Base-by-base conservation (phyloP, 2,329 filamentous ascomycete species). In the Stylonectria norvegica region DNA sequence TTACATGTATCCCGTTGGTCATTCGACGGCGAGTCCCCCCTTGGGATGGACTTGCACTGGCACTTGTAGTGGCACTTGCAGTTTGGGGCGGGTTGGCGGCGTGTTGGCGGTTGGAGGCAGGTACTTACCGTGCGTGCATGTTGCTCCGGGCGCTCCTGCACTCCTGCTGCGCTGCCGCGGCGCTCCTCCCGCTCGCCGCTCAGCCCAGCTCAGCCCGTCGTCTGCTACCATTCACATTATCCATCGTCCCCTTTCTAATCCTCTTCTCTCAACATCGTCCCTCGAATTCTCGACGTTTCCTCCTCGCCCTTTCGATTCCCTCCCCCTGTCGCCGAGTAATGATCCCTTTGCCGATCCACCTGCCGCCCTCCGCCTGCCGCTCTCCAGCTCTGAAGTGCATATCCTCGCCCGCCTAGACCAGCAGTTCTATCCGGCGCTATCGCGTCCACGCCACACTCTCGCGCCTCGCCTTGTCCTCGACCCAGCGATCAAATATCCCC, bases 361-460 rank as follows among this genome's bases (percentile, higher is more conserved):
- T n/a, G n/a, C n/a, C n/a, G n/a, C n/a, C n/a, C 34, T 42, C 40
- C 20, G n/a, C 34, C 22, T 23, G 18, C 22, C 16, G 9, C 14
- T 22, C 20, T 22, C 32, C 11, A 9, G 11, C 32, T 9, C 5
- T 7, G 5, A 19, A 5, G 10, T 22, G 7, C 32, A 38, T 28
- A 34, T 23, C 37, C 32, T 50, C 40, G 22, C 30, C 35, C 40
- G 31, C 46, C 52, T 38, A 52, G 39, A 45, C 34, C 45, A 55
- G 44, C 40, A 41, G 40, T 45, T 40, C 44, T 37, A 36, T 29
- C 43, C 48, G 45, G 38, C 47, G 38, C 48, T 51, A 53, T 55
- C 48, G 45, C 45, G 39, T 50, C 50, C 50, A 55, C 52, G 48
- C 52, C 52, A 54, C 52, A 40, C 25, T 34, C 45, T 44, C 48